Evolutionary conservation across 1,139 yeast species (phyloP), one percentile per base, ranked within the genome.

Genomic region (Wickerhamiella infanticola): DNA sequence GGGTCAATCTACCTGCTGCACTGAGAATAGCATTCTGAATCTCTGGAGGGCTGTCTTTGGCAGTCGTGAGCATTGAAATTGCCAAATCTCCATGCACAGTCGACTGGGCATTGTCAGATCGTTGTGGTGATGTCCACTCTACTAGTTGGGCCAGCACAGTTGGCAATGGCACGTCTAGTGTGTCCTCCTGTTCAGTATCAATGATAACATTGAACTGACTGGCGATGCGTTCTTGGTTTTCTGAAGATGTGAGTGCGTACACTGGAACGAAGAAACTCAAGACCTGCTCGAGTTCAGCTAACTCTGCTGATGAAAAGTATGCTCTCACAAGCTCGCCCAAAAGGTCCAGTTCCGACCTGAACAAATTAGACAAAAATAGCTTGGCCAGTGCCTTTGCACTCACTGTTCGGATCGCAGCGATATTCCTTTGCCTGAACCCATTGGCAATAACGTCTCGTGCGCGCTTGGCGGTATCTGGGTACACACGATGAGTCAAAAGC

Each of bases 311-410:
- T 48, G 81, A 79, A 63, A 84, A 86, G 57, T 84, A 86, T 1
- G 83, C 74, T 45, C 83, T 64, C 3, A 86, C 66, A 49, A 86
- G 67, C 0, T 84, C 75, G 59, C 81, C 88, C 51, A 86, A 73
- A 33, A 54, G 47, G 2, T 29, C 33, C 48, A 79, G 83, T 45
- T 77, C 77, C 55, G 79, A 86, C 18, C 68, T 72, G 50, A 86
- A 72, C 26, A 83, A 73, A 52, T 82, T 94, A 9, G 90, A 84
- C 45, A 88, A 67, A 54, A 81, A 77, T 45, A 88, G 65, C 62
- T 88, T 90, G 57, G 90, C 83, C 25, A 86, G 66, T 0, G 95
- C 94, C 58, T 84, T 94, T 0, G 93, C 95, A 5, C 88, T 82
- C 1, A 77, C 69, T 0, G 90, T 79, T 60, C 84, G 95, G 27